Conservation (phyloP, 495 filamentous ascomycete species). For the Evernia prunastri region DNA sequence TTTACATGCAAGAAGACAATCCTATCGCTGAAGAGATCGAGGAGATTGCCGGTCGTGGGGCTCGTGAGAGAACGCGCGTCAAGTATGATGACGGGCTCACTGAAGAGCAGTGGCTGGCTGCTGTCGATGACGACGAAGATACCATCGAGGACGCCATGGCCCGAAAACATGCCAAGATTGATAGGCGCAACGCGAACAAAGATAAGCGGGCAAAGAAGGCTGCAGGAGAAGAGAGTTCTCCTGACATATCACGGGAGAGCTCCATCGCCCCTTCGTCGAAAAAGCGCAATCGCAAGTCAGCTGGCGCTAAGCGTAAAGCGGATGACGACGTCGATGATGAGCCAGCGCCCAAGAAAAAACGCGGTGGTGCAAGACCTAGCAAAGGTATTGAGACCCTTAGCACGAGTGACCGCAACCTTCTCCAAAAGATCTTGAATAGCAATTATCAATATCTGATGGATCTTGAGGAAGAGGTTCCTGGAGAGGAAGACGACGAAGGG, state of each 20-base stretch:
- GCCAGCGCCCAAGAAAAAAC: constrained; percentile 73
- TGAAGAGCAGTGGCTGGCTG: constrained; percentile 91
- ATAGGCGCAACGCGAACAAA: constrained; percentile 68
- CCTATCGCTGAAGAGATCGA: constrained; percentile 71
- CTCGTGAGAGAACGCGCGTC: constrained; percentile 85
- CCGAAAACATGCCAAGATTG: constrained; percentile 77
- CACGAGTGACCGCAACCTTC: constrained; percentile 42
- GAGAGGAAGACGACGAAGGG: constrained; percentile 53
- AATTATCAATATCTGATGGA: constrained; percentile 74
- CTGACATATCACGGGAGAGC: constrained; percentile 67
- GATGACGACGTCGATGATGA: constrained; percentile 72
- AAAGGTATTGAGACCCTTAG: constrained; percentile 53
- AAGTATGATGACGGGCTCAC: constrained; percentile 97
- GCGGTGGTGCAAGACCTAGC: constrained; percentile 58
- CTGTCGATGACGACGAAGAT: constrained; percentile 94
- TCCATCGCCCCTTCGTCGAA: constrained; percentile 64
- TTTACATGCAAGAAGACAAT: constrained; percentile 82
- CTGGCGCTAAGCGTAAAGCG: constrained; percentile 74
- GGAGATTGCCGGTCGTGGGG: constrained; percentile 76
- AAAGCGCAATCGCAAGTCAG: constrained; percentile 74
- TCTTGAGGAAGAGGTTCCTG: constrained; percentile 54
- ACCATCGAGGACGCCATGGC: constrained; percentile 87
- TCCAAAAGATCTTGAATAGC: constrained; percentile 68
- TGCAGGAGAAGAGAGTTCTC: constrained; percentile 59
- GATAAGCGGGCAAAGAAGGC: constrained; percentile 48